Percentiles rank a stretch among this genome's conserved stretches.
Evolutionary conservation across 176 grass and related monocot genomes (phyloP).

Genomic region (Rhipidocladum racemiflorum): DNA sequence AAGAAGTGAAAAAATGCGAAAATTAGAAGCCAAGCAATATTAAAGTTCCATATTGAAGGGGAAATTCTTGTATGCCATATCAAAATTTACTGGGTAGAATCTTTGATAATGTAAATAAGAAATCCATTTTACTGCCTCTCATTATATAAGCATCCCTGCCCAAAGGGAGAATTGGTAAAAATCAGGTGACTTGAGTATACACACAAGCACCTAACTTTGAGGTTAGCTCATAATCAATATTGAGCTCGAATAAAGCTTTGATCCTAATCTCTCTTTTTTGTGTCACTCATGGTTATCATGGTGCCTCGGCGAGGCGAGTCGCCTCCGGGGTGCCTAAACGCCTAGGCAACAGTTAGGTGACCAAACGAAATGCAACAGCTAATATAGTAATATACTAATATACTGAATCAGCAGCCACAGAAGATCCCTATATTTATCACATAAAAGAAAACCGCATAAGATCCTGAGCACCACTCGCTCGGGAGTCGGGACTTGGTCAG

Average conservation of each 20-base stretch:
- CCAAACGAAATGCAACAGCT: no score
- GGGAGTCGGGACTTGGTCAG: no score
- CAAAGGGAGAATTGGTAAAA: constrained; percentile 9
- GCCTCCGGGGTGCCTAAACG: no score
- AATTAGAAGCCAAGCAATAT: neutral
- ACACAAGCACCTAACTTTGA: constrained; percentile 4
- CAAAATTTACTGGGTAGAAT: neutral
- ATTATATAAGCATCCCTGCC: neutral
- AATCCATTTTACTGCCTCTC: constrained; percentile 17
- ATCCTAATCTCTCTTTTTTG: no score
- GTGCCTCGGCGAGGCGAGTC: no score
- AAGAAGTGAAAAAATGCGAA: neutral
- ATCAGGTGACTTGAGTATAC: neutral
- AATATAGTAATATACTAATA: no score
- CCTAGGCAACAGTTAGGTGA: no score
- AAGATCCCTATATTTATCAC: no score
- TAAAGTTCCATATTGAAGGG: neutral
- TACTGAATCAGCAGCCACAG: no score
- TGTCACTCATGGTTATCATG: no score
- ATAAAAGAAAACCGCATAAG: no score
- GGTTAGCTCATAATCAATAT: neutral
- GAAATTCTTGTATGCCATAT: neutral
- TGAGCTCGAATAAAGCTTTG: neutral
- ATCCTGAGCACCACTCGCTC: no score
- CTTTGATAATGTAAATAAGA: neutral